Evolutionary conservation across 805 yeast genomes (phyloP).

Genomic region (Monosporozyma aerobia): DNA sequence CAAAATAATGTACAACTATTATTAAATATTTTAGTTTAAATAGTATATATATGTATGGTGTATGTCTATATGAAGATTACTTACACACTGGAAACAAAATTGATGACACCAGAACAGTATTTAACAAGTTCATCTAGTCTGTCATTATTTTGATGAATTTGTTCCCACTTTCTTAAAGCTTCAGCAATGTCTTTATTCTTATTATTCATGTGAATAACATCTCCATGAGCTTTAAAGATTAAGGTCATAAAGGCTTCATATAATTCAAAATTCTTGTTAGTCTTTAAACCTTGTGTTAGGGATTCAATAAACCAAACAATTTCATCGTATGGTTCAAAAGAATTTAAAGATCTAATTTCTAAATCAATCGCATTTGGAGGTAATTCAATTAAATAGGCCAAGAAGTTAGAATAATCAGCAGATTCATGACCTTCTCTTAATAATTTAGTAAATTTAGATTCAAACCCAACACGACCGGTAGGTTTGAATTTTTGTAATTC

Average conservation of each 20-base stretch:
- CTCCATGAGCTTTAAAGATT: conserved; percentile 74
- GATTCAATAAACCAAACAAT: conserved; percentile 59
- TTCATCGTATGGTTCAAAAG: conserved; percentile 60
- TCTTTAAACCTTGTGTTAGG: conserved; percentile 45
- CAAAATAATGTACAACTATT: background rate
- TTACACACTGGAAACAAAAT: conserved; percentile 37
- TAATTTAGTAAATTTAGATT: conserved; percentile 60
- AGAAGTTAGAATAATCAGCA: conserved; percentile 40
- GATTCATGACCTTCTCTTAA: conserved; percentile 44
- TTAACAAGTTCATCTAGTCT: conserved; percentile 60
- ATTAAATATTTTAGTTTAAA: background rate
- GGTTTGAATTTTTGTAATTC: conserved; percentile 23
- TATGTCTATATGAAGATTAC: background rate
- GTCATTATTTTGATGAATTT: conserved; percentile 35
- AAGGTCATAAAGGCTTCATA: conserved; percentile 72
- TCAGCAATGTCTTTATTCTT: conserved; percentile 33
- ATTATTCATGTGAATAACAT: conserved; percentile 44
- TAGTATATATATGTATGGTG: background rate
- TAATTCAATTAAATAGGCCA: conserved; percentile 44
- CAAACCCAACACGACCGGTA: conserved; percentile 40
- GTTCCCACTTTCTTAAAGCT: conserved; percentile 44
- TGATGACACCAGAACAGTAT: conserved; percentile 73
- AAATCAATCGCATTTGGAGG: conserved; percentile 76
- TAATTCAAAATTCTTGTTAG: conserved; percentile 61
- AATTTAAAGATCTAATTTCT: conserved; percentile 72